Base-by-base conservation (phyloP, 2,329 filamentous ascomycete species). In the Penicillium digitatum region DNA sequence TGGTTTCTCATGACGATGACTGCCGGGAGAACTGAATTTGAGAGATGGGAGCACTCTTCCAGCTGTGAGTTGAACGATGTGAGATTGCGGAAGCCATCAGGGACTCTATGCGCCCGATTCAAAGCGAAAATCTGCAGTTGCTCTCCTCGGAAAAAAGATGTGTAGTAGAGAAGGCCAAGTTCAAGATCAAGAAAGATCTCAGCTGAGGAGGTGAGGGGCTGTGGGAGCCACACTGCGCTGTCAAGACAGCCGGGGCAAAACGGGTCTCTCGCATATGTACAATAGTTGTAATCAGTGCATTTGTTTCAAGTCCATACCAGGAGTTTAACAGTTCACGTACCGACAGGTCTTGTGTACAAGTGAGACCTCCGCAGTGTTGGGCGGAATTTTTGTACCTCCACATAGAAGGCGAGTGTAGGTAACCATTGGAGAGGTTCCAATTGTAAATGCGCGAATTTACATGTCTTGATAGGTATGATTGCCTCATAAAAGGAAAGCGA, bases 1-100 rank as follows among this genome's bases (percentile, higher is more conserved):
- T 12, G 7, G 35, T 60, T 20, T 45, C 20, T 2, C 29, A 55
- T 3, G 45, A 44, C 2, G 48, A 60, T 24, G n/a, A 44, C n/a
- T 22, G 18, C 6, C 48, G 49, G 45, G 43, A 31, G 26, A 42
- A 12, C 10, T 61, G 59, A 57, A 60, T n/a, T n/a, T n/a, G n/a
- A n/a, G n/a, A n/a, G n/a, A n/a, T n/a, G n/a, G n/a, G n/a, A n/a
- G n/a, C n/a, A n/a, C n/a, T 42, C 9, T 22, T 58, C 18, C 10
- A 4, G 24, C 10, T 43, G 14, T 43, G 5, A 35, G n/a, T 35
- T n/a, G 32, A 35, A 6, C 4, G 32, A 35, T 35, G 6, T 35
- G 32, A 9, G 16, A 35, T n/a, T 35, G 16, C 32, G 8, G 32
- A n/a, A 35, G 32, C 16, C 32, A 35, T 35, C 5, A 12, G 16